Evolutionary conservation across 495 filamentous ascomycete species (phyloP).

Genomic region (Trichoderma orchidacearum): DNA sequence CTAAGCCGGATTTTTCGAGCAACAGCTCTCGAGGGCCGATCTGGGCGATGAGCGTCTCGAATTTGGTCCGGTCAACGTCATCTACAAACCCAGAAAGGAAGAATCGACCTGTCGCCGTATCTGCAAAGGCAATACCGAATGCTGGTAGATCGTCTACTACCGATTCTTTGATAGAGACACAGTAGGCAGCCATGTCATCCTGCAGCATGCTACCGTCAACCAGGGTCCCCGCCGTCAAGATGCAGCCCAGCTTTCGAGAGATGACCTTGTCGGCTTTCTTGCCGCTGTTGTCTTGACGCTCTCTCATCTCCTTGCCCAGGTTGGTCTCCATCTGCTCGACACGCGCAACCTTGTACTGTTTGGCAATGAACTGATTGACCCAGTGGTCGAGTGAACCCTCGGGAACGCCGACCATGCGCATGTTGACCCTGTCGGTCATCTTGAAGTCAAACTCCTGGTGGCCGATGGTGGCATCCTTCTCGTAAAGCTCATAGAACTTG

Average conservation of each 20-base stretch:
- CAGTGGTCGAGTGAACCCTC: slow-evolving; percentile 83
- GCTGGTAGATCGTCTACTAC: slow-evolving; percentile 61
- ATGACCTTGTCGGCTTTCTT: slow-evolving; percentile 81
- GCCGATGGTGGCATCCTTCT: slow-evolving; percentile 94
- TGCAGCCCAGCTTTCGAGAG: slow-evolving; percentile 74
- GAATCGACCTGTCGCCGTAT: slow-evolving; percentile 93
- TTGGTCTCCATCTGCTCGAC: slow-evolving; percentile 96
- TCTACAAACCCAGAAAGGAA: slow-evolving; percentile 83
- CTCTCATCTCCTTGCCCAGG: slow-evolving; percentile 94
- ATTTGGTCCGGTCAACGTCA: slow-evolving; percentile 89
- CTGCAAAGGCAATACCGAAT: slow-evolving; percentile 89
- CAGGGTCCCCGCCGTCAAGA: slow-evolving; percentile 83
- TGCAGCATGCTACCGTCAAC: slow-evolving; percentile 95
- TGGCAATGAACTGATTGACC: slow-evolving; percentile 89
- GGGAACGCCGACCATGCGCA: slow-evolving; percentile 95
- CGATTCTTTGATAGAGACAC: slow-evolving; percentile 88
- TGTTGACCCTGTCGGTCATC: slow-evolving; percentile 95
- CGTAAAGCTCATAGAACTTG: slow-evolving; percentile 98
- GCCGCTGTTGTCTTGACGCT: slow-evolving; percentile 46
- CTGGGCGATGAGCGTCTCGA: slow-evolving; percentile 95
- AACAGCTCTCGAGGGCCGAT: slow-evolving; percentile 80
- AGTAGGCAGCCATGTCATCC: slow-evolving; percentile 95
- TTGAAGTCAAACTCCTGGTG: slow-evolving; percentile 97
- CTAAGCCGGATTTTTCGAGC: slow-evolving; percentile 77
- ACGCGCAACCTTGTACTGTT: slow-evolving; percentile 89